Base-by-base conservation (phyloP, 2,329 filamentous ascomycete genomes). In the Aspergillus viridinutans region DNA sequence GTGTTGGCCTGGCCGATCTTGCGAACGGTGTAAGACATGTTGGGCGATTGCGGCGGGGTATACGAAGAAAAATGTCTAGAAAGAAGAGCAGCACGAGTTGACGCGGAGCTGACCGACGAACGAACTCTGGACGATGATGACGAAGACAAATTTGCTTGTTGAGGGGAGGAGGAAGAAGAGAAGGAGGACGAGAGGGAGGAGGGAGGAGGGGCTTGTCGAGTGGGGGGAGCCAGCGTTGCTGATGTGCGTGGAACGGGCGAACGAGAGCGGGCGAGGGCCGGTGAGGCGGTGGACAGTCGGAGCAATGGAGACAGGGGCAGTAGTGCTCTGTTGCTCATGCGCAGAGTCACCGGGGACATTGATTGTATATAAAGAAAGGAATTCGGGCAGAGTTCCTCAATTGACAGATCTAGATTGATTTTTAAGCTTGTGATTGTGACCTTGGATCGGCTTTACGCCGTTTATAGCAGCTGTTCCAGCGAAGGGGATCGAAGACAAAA, bases 1-100 rank as follows among this genome's bases (percentile, higher is more conserved):
- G 94, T 97, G 84, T 97, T 89, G 72, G 91, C 85, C 72, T 90
- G 86, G 71, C 84, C 94, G 74, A 96, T 83, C 85, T 95, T 97
- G 81, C 92, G 89, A 75, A 89, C 79, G 72, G 82, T 83, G 83
- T 91, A 99, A 63, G 74, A 64, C 76, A 73, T 70, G 61, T 59
- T 72, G 67, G 68, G 57, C 25, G 69, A 61, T 52, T 69, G 57
- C 43, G 65, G 61, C 23, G 63, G 60, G 47, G 71, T 55, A 63
- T 67, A 58, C 42, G 72, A 66, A 49, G 78, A 76, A 67, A 82
- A 70, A 64, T 81, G 80, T 66, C 78, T 74, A 61, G 77, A 72
- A 65, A 81, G 69, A 61, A 78, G 74, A 67, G 75, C 70, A 63
- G 73, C 73, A 61, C 77, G 74, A 62, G 70, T 61, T 53, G 66